Conservation (phyloP, 257 asterid species). For the Penstemon newberryi region DNA sequence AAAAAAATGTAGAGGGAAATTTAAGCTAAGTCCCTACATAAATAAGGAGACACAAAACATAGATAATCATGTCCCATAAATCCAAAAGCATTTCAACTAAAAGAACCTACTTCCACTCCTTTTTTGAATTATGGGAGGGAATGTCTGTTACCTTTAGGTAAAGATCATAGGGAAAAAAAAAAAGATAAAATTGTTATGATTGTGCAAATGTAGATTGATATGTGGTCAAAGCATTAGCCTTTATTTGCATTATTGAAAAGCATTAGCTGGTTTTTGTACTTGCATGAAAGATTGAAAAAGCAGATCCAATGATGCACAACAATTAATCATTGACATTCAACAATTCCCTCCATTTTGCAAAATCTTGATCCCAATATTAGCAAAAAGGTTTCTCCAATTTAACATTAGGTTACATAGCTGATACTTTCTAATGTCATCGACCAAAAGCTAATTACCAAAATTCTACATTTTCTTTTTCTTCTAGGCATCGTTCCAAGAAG, state of each 20-base stretch:
- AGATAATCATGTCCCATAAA: slow-evolving; percentile 35
- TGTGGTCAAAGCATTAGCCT: slow-evolving; percentile 42
- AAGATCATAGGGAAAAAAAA: slow-evolving; percentile 35
- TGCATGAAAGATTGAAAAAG: slow-evolving; percentile 20
- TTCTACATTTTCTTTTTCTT: slow-evolving; percentile 5
- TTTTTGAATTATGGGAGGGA: slow-evolving; percentile 54
- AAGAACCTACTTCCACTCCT: slow-evolving; percentile 41
- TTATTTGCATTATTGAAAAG: slow-evolving; percentile 40
- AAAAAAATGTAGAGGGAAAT: neutral
- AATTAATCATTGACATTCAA: slow-evolving; percentile 32
- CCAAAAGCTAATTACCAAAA: slow-evolving; percentile 17
- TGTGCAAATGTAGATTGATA: slow-evolving; percentile 27
- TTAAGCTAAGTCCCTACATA: slow-evolving; percentile 23
- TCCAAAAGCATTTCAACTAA: slow-evolving; percentile 45
- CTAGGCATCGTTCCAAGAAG: slow-evolving; percentile 67
- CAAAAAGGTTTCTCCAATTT: slow-evolving; percentile 30
- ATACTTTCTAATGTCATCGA: slow-evolving; percentile 18
- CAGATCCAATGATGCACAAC: slow-evolving; percentile 34
- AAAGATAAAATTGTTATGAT: slow-evolving; percentile 37
- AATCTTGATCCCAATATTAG: slow-evolving; percentile 37
- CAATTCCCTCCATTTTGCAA: slow-evolving; percentile 44
- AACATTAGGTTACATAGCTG: slow-evolving; percentile 33
- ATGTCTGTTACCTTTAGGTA: slow-evolving; percentile 43
- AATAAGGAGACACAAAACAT: slow-evolving; percentile 32
- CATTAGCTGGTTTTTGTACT: slow-evolving; percentile 33